phyloP scores from a whole-genome alignment of 1,284 basidiomycete genomes.

The Malassezia nana region DNA sequence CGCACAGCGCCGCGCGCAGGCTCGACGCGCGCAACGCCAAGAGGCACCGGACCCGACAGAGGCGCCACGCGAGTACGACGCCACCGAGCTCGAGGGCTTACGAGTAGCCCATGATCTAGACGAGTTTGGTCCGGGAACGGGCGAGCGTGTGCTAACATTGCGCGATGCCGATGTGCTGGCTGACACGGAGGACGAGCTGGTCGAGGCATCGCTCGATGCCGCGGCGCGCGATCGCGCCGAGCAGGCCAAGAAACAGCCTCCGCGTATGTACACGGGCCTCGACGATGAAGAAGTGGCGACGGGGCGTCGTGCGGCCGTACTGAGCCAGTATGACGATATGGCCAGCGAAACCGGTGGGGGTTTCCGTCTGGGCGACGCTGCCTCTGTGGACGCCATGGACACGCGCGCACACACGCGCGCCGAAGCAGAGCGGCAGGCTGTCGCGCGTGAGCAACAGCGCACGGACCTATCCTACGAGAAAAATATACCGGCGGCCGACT shows the following conservation, averaged over 20 bases:
- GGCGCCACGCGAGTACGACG: conserved; percentile 59
- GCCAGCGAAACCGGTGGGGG: conserved; percentile 52
- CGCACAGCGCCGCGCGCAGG: conserved; percentile 75
- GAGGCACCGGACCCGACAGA: conserved; percentile 53
- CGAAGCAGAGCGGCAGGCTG: conserved; percentile 57
- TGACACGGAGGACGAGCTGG: conserved; percentile 91
- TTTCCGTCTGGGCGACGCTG: conserved; percentile 26
- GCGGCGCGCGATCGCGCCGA: conserved; percentile 67
- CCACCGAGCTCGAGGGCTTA: conserved; percentile 69
- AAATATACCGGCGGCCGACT: conserved; percentile 75
- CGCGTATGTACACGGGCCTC: conserved; percentile 81
- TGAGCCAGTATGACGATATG: conserved; percentile 90
- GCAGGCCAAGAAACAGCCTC: conserved; percentile 76
- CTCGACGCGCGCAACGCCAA: conserved; percentile 67
- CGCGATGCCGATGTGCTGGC: conserved; percentile 90
- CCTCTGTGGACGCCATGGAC: conserved; percentile 16
- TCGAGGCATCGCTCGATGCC: conserved; percentile 85
- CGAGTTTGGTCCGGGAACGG: conserved; percentile 61
- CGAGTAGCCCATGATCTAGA: conserved; percentile 94
- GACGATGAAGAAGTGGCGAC: conserved; percentile 80
- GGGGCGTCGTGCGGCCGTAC: conserved; percentile 59
- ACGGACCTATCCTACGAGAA: conserved; percentile 77
- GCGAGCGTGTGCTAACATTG: conserved; percentile 86
- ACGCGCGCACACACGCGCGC: conserved; percentile 40
- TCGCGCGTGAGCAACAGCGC: conserved; percentile 50